phyloP scores from a whole-genome alignment of 1,284 basidiomycete genomes.

The Neonothopanus nambi region DNA sequence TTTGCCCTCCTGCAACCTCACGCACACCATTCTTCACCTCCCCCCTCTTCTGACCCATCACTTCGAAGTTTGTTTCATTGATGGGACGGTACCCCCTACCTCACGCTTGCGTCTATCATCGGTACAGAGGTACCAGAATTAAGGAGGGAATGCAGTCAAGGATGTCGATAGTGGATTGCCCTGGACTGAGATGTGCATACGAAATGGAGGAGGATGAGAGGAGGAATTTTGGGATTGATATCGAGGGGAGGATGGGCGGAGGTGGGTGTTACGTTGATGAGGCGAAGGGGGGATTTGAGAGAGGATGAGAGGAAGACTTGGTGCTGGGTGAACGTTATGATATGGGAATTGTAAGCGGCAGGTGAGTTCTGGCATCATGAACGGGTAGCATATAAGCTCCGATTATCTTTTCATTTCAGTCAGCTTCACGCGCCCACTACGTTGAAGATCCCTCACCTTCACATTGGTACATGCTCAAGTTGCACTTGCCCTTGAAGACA shows the following conservation, averaged over 20 bases:
- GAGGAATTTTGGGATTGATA: conserved; percentile 21
- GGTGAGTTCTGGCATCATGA: too few relatives aligned
- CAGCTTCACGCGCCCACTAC: too few relatives aligned
- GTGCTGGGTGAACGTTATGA: too few relatives aligned
- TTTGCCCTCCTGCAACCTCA: conserved; percentile 52
- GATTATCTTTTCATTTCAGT: too few relatives aligned
- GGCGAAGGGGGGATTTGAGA: conserved; percentile 41
- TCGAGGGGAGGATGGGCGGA: conserved; percentile 29
- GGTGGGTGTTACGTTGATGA: conserved; percentile 32
- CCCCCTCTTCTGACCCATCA: conserved; percentile 29
- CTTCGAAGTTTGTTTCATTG: conserved; percentile 48
- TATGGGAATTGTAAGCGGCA: too few relatives aligned
- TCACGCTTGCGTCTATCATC: conserved; percentile 38
- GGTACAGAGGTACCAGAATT: conserved; percentile 36
- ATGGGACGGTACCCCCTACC: conserved; percentile 49
- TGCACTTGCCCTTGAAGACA: too few relatives aligned
- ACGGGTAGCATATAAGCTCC: too few relatives aligned
- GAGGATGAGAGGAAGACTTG: conserved; percentile 37
- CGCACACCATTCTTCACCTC: too few relatives aligned
- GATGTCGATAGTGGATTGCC: conserved; percentile 22
- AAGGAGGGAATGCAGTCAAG: conserved; percentile 7
- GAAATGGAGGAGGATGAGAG: conserved; percentile 25
- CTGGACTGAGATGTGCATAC: conserved; percentile 21
- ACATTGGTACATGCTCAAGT: too few relatives aligned
- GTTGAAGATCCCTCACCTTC: too few relatives aligned